These are phyloP conservation scores for Basipetospora chlamydospora DNA, from an alignment of 2,329 filamentous ascomycete species.

Conservation along the genomic window DNA sequence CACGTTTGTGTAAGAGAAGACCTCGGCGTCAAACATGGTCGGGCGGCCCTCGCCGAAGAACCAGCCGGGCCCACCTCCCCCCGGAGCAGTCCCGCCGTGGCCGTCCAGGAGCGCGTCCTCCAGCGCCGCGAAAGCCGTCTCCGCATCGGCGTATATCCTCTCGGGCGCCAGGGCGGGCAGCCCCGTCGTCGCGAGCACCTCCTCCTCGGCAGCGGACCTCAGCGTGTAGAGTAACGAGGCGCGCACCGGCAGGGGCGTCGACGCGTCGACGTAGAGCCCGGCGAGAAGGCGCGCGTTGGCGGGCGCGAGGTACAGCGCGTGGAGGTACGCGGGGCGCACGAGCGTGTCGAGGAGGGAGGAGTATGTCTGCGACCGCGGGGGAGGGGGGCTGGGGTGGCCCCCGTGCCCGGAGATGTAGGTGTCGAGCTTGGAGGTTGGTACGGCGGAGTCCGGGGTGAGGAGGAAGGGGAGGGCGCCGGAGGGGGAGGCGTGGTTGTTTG, in stretches of 20 bases:
- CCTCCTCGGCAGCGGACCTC: slow-evolving; percentile 54
- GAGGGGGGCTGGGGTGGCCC: slow-evolving; percentile 16
- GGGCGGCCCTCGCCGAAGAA: slow-evolving; percentile 40
- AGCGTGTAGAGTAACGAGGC: slow-evolving; percentile 50
- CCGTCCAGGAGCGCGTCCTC: slow-evolving; percentile 21
- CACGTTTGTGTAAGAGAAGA: slow-evolving; percentile 82
- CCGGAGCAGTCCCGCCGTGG: no score
- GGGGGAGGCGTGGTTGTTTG: slow-evolving; percentile 87
- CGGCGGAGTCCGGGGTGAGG: slow-evolving; percentile 32
- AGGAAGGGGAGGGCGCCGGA: slow-evolving; percentile 81
- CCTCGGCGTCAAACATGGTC: slow-evolving; percentile 68
- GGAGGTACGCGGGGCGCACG: slow-evolving; percentile 77
- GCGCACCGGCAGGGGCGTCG: slow-evolving; percentile 46
- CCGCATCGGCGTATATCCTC: slow-evolving; percentile 27
- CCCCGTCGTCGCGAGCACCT: slow-evolving; percentile 53
- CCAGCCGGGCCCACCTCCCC: slow-evolving; percentile 24
- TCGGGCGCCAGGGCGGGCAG: slow-evolving; percentile 17
- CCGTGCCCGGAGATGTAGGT: slow-evolving; percentile 48
- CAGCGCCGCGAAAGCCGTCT: slow-evolving; percentile 31
- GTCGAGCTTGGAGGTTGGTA: slow-evolving; percentile 36
- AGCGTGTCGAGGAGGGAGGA: slow-evolving; percentile 59
- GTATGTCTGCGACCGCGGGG: slow-evolving; percentile 57
- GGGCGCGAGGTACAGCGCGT: slow-evolving; percentile 64
- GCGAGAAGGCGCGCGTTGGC: slow-evolving; percentile 54
- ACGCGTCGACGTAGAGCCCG: slow-evolving; percentile 55